Evolutionary conservation across 768 basidiomycete genomes (phyloP).

Genomic region (Hebeloma cylindrosporum): DNA sequence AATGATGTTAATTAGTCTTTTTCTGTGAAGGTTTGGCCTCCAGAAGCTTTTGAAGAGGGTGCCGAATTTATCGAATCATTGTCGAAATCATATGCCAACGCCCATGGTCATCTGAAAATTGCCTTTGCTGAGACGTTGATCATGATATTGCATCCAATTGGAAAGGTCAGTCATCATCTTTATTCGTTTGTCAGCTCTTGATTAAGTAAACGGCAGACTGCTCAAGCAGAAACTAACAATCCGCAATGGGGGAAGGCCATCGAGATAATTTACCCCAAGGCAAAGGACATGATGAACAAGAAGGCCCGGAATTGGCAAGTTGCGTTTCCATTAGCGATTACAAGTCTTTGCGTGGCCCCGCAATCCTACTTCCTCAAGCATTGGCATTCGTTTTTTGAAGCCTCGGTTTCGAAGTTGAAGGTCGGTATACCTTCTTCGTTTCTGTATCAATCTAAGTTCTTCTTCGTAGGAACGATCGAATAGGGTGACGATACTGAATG

Average conservation of each 20-base stretch:
- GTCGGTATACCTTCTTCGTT: conserved; percentile 35
- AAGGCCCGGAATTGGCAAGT: conserved; percentile 86
- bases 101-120: conserved; percentile 82
- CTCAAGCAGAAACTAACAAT: conserved; percentile 94
- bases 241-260: conserved; percentile 94
- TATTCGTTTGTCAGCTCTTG: conserved; percentile 3
- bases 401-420: conserved; percentile 76
- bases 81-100: conserved; percentile 78
- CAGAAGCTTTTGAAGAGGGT: conserved; percentile 89
- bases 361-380: conserved; percentile 81
- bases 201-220: conserved; percentile 74
- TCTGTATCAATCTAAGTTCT: background rate
- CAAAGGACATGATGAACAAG: conserved; percentile 84
- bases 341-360: conserved; percentile 84
- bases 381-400: conserved; percentile 76
- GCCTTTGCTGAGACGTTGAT: conserved; percentile 84
- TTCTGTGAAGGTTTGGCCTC: conserved; percentile 82
- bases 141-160: conserved; percentile 80
- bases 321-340: conserved; percentile 83
- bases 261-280: conserved; percentile 78
- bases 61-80: conserved; percentile 87
- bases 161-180: conserved; percentile 54
- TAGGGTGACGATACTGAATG: conserved; percentile 74
- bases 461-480: conserved; percentile 69
- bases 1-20: conserved; percentile 1